Base-by-base conservation (phyloP, 768 basidiomycete species). In the Scleroderma citrinum region DNA sequence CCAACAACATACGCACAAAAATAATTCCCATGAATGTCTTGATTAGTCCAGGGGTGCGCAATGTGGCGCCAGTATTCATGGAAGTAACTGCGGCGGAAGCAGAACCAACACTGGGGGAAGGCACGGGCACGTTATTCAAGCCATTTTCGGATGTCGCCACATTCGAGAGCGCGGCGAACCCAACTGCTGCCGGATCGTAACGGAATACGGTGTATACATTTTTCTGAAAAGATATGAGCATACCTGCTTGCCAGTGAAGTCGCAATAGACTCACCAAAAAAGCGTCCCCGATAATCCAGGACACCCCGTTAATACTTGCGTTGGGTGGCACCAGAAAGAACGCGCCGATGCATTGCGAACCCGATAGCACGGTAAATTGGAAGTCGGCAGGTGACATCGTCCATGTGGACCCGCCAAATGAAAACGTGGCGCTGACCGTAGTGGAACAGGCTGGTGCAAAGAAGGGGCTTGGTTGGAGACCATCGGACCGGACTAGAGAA, bases 131-230 rank as follows among this genome's bases (percentile, higher is more conserved):
- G 1, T 61, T 26, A 16, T 42, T 65, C 44, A 64, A 57, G 2
- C 65, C 65, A 14, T 66, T 66, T 49, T 50, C 20, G 13, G 64
- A 58, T 23, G 60, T 24, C 0, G 65, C 64, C 0, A 41, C 41
- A 4, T 48, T 49, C 0, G 78, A 74, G 31, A 78, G 69, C 2
- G 59, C 57, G 3, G 79, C 79, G 47, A 81, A 79, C 0, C 80
- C 78, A 37, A 81, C 66, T 0, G 74, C 64, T 1, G 79, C 57
- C 0, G 79, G 80, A 31, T 64, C 65, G 46, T 71, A 78, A 19
- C 72, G 67, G 64, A 73, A 81, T 0, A 81, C 77, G 0, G 76
- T 73, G 57, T 81, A 81, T 2, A 78, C 78, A 52, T 81, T 82
- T 64, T 82, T 82, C 51, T 66, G 49, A n/a, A 31, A 16, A 17